A percentile compares a stretch with the other conserved stretches of the same genome.
Conservation (phyloP, 495 filamentous ascomycete genomes). For the Lophium mytilinum region DNA sequence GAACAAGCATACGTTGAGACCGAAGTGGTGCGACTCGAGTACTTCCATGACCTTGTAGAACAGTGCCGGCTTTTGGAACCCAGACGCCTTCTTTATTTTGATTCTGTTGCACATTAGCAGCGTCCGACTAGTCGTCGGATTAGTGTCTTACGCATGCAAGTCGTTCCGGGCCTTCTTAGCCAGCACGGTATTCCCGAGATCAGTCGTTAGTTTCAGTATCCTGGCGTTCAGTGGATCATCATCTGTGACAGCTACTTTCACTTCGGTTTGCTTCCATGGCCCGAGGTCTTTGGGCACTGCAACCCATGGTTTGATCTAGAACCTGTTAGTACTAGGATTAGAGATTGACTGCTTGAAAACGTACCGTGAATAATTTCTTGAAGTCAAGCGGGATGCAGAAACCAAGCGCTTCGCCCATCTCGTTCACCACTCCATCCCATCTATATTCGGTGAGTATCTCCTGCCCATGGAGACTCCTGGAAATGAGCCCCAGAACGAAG, state of each 20-base stretch:
- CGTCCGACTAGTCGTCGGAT: background rate
- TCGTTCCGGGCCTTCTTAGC: conserved; percentile 69
- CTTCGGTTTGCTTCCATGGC: conserved; percentile 28
- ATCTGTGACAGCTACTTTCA: conserved; percentile 41
- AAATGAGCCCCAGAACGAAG: conserved; percentile 88
- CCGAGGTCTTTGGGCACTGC: conserved; percentile 7
- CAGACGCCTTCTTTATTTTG: conserved; percentile 56
- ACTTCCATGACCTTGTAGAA: conserved; percentile 78
- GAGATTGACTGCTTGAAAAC: conserved; percentile 2
- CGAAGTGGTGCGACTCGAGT: conserved; percentile 85
- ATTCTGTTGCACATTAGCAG: conserved; percentile 38
- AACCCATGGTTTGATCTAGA: conserved; percentile 31
- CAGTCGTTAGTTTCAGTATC: conserved; percentile 70
- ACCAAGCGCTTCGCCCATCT: conserved; percentile 72
- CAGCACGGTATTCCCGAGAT: conserved; percentile 82
- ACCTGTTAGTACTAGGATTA: conserved; percentile 4
- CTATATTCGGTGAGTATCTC: conserved; percentile 78
- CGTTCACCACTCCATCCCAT: conserved; percentile 86
- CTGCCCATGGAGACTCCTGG: conserved; percentile 82
- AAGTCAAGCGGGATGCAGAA: conserved; percentile 79
- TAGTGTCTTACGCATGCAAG: conserved; percentile 44
- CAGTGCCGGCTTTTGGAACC: conserved; percentile 65
- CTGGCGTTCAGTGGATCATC: conserved; percentile 60
- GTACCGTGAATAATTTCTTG: conserved; percentile 63
- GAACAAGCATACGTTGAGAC: conserved; percentile 74